Conservation (phyloP, 805 yeast genomes). For the Ogataea saltuana region DNA sequence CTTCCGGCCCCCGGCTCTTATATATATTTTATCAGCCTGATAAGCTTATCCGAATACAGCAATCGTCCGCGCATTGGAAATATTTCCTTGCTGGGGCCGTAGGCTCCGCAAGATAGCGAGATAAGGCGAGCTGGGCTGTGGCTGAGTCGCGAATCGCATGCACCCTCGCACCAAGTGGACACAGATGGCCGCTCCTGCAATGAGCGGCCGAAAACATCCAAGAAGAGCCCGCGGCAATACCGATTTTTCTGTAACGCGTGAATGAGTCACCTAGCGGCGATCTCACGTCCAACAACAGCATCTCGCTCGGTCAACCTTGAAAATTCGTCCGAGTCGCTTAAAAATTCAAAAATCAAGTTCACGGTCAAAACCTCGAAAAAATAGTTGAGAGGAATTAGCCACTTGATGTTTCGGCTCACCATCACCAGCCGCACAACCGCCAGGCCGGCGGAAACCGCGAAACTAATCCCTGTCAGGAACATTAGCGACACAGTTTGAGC, state of each 20-base stretch:
- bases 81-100: slow-evolving; percentile 3
- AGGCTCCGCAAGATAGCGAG: slow-evolving; percentile 9
- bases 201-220: no score
- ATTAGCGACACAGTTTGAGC: slow-evolving; percentile 50
- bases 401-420: slow-evolving; percentile 42
- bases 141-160: neutral
- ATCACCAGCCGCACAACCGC: slow-evolving; percentile 29
- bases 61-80: slow-evolving; percentile 7
- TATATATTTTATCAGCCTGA: slow-evolving; percentile 3
- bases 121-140: no score
- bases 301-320: slow-evolving; percentile 51
- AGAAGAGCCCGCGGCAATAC: no score
- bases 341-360: slow-evolving; percentile 69
- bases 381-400: slow-evolving; percentile 49
- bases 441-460: slow-evolving; percentile 36
- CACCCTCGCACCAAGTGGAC: neutral
- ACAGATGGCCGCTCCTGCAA: neutral
- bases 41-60: slow-evolving; percentile 8
- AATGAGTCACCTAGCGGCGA: no score
- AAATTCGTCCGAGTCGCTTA: slow-evolving; percentile 51
- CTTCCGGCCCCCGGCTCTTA: neutral
- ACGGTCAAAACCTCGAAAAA: slow-evolving; percentile 50
- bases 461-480: slow-evolving; percentile 38
- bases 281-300: slow-evolving; percentile 63
- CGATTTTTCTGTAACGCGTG: no score